Evolutionary conservation across 179 eudicot species (phyloP).

Genomic region (Heliamphora pulchella): DNA sequence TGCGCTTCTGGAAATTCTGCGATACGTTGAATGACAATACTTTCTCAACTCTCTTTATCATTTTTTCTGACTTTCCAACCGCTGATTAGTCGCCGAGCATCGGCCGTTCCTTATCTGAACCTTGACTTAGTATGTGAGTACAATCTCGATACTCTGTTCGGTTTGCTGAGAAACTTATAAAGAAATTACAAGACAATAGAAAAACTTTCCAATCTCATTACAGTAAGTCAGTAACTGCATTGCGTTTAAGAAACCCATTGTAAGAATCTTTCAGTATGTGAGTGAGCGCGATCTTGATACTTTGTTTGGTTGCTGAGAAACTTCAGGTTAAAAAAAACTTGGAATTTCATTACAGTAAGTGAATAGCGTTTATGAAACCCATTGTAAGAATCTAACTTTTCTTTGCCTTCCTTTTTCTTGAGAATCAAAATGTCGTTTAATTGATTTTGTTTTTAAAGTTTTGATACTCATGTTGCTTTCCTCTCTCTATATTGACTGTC

Average conservation of each 20-base stretch:
- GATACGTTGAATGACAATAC: background rate
- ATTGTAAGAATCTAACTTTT: background rate
- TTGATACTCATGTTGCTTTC: background rate
- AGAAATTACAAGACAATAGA: no score
- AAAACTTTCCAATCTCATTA: no score
- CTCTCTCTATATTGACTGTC: background rate
- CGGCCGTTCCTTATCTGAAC: background rate
- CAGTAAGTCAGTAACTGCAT: no score
- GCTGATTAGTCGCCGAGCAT: background rate
- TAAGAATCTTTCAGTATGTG: no score
- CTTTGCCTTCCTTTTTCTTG: background rate
- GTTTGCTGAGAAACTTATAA: no score
- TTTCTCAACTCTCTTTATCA: background rate
- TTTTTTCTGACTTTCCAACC: background rate
- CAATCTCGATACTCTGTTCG: no score
- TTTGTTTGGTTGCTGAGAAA: constrained; percentile 5
- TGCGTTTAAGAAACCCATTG: no score
- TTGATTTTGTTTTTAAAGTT: background rate
- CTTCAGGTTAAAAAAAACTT: background rate
- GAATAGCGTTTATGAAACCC: background rate
- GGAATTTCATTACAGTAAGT: background rate
- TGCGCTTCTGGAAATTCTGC: background rate
- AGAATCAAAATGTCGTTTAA: background rate
- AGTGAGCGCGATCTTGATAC: background rate
- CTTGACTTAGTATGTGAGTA: background rate